Base-by-base conservation (phyloP, 2,329 filamentous ascomycete genomes). In the Epichloe gansuensis region DNA sequence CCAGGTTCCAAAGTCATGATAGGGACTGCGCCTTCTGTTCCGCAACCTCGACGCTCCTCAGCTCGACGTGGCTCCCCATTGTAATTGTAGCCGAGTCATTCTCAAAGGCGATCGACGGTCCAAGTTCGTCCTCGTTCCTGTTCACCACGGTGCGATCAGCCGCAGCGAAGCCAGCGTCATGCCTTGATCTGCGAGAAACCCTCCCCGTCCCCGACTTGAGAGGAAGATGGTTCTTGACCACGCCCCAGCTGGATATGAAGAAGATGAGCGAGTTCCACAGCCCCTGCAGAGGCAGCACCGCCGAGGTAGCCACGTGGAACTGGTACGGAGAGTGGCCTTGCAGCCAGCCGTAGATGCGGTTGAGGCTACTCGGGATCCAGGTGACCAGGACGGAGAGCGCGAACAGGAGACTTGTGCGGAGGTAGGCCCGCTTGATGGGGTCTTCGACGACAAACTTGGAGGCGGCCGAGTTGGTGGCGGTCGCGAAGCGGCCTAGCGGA, bases 201-300 rank as follows among this genome's bases (percentile, higher is more conserved):
- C 8, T 31, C 17, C 12, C 23, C 41, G 41, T 41, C 17, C 39
- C 42, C 12, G 34, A 4, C 44, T 25, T 47, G 17, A 47, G 55
- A 12, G 47, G 56, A 6, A 51, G 15, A 51, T 58, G 55, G 17
- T 54, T 52, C 38, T 45, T 58, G 15, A 69, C 55, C 1, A 56
- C 55, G 1, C 34, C 49, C 69, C 71, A 75, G 56, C 74, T 87
- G 1, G 85, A 86, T 5, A 77, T 76, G 54, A 85, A 78, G 67
- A 89, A 91, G 52, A 93, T 87, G 50, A 87, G 69, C 34, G 81
- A 78, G 62, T 91, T 91, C 85, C 87, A 90, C 35, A 89, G 77
- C 0, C 87, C 87, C 64, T 91, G 87, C 1, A 89, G 71, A 0
- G 87, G 86, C 4, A 91, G 72, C 0, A 90, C 86, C 2, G 87